Base-by-base conservation (phyloP, 2,329 filamentous ascomycete genomes). In the Trichoderma sp. region DNA sequence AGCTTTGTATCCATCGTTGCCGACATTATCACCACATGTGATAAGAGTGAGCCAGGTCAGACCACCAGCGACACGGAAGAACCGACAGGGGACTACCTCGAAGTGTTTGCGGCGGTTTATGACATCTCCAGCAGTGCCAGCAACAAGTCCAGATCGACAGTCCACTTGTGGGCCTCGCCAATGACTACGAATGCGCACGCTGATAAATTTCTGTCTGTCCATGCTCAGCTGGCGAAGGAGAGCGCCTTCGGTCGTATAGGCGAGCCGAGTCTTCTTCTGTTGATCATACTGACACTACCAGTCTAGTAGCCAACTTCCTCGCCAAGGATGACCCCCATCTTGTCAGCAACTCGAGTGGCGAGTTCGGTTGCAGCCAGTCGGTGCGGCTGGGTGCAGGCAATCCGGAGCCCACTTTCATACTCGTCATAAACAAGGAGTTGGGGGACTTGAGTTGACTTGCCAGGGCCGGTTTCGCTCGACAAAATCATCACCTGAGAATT, bases 311-410 rank as follows among this genome's bases (percentile, higher is more conserved):
- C 23, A 1, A 63, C 15, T 47, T 47, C 61, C 1, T 47, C 23
- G 4, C 61, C 23, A 6, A 63, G 23, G 4, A 5, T 6, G 6
- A 63, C 36, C 4, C 34, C 23, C 59, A 63, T 63, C 23, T 63
- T 23, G 2, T 30, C 59, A 6, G 59, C 15, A 28, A 63, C 34
- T 6, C 36, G 36, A 12, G 15, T 63, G 36, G 34, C 36, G 6
- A 47, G 59, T 36, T 63, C 36, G 1, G 23, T 47, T 20, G 12
- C 20, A 4, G 58, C 32, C 9, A 65, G 39, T 4, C 23, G 34
- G 75, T 94, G 90, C 5, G 94, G 94, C 76, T 97, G 94, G 0
- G 94, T 97, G 78, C 93, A 96, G 3, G 92, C 94, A n/a, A 97
- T 87, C 79, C 93, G 95, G 79, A 91, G 85, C 6, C 91, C 93